Conservation (phyloP, 345 rosid species). For the Rhodamnia argentea region DNA sequence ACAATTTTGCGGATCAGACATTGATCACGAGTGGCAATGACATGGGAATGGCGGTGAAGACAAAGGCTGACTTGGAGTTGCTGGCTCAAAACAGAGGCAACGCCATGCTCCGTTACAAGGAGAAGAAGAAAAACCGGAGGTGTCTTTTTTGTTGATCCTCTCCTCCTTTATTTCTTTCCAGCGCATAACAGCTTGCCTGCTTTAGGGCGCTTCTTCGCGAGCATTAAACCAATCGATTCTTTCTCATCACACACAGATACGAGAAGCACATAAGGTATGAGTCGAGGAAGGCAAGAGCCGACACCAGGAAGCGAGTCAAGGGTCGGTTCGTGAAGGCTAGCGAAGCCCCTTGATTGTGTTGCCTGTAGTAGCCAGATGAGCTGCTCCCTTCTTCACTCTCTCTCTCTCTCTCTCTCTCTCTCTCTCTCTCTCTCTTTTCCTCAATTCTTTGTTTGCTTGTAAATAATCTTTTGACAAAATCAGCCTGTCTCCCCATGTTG, state of each 20-base stretch:
- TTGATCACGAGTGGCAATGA: conserved; percentile 23
- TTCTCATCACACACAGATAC: conserved; percentile 27
- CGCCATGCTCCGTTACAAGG: conserved; percentile 94
- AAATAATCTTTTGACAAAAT: not conserved
- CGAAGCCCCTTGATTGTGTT: conserved; percentile 26
- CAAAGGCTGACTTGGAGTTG: conserved; percentile 48
- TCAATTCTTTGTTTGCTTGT: not conserved
- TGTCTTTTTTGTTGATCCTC: not conserved
- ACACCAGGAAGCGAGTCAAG: conserved; percentile 78
- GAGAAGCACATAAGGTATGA: conserved; percentile 94
- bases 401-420: conserved; percentile 4
- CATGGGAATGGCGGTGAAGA: conserved; percentile 1
- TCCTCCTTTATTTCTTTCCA: not conserved
- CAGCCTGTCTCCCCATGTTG: not conserved
- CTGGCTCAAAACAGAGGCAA: conserved; percentile 68
- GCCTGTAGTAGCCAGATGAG: conserved; percentile 10
- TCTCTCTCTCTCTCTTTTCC: not conserved
- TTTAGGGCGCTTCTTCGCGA: not conserved
- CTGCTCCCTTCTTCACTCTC: not conserved
- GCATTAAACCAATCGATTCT: not conserved
- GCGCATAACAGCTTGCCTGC: not conserved
- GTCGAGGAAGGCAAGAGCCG: conserved; percentile 96
- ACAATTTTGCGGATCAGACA: conserved; percentile 29
- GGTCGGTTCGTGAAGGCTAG: conserved; percentile 88
- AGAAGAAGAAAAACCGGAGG: conserved; percentile 88